These are phyloP conservation scores for Suaeda aralocaspica DNA, from an alignment of 148 eudicot genomes.

Conservation along the genomic window DNA sequence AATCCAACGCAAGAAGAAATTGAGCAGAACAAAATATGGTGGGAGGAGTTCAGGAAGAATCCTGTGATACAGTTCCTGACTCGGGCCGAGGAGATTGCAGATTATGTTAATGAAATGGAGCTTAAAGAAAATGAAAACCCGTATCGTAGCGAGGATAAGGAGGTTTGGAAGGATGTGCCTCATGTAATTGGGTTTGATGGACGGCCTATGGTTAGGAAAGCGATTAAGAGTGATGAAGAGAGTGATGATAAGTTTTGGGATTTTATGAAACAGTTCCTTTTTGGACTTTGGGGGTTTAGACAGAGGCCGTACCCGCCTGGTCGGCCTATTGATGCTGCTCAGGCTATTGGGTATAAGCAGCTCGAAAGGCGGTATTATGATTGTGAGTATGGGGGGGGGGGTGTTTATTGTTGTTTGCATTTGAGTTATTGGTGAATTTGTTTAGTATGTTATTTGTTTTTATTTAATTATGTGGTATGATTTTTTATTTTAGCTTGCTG, in stretches of 20 bases:
- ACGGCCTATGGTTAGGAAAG: slow-evolving; percentile 80
- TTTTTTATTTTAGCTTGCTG: background rate
- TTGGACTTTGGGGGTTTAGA: slow-evolving; percentile 84
- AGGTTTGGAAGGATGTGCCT: slow-evolving; percentile 59
- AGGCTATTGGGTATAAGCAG: slow-evolving; percentile 83
- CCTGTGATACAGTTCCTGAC: slow-evolving; percentile 62
- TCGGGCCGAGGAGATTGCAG: slow-evolving; percentile 60
- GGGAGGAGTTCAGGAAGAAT: slow-evolving; percentile 52
- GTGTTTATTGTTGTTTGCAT: background rate
- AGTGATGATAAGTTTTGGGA: slow-evolving; percentile 91
- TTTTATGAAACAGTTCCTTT: slow-evolving; percentile 76
- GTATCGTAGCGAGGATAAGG: slow-evolving; percentile 48
- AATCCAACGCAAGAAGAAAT: slow-evolving; percentile 56
- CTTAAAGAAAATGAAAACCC: slow-evolving; percentile 52
- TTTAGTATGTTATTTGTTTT: background rate
- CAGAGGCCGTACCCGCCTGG: slow-evolving; percentile 88
- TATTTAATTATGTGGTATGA: too few species aligned
- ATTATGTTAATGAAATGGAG: slow-evolving; percentile 59
- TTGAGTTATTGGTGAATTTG: background rate
- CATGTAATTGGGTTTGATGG: slow-evolving; percentile 80
- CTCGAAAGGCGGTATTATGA: slow-evolving; percentile 82
- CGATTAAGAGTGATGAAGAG: slow-evolving; percentile 41
- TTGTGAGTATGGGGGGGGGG: slow-evolving; percentile 62
- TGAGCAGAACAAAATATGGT: slow-evolving; percentile 65
- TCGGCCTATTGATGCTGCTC: slow-evolving; percentile 79